phyloP scores from a whole-genome alignment of 1,284 basidiomycete species.

The Xerocomus nothofagi region DNA sequence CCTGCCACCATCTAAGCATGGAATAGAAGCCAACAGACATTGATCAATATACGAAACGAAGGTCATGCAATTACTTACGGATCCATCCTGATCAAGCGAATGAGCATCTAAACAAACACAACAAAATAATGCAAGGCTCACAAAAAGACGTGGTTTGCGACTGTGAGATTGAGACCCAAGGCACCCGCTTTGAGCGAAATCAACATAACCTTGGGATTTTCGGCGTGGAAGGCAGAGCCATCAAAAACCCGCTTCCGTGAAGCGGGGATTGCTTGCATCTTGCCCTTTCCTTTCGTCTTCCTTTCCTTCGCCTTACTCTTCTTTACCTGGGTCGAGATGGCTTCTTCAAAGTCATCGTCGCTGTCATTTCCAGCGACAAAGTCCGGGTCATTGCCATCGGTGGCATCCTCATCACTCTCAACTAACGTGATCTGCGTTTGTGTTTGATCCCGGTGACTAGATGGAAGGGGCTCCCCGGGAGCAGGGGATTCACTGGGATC shows the following conservation, averaged over 20 bases:
- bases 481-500: constrained; percentile 34
- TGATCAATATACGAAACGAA: constrained; percentile 12
- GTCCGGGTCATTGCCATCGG: constrained; percentile 17
- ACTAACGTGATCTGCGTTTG: not conserved
- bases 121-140: constrained; percentile 41
- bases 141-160: constrained; percentile 88
- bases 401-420: constrained; percentile 30
- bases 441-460: not conserved
- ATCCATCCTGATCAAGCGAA: constrained; percentile 61
- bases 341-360: constrained; percentile 41
- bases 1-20: constrained; percentile 68
- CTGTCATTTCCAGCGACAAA: constrained; percentile 37
- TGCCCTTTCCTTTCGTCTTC: constrained; percentile 41
- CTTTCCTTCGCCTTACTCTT: constrained; percentile 38
- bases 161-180: constrained; percentile 84
- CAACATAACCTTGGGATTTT: constrained; percentile 78
- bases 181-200: constrained; percentile 86
- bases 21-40: constrained; percentile 1
- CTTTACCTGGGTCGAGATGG: constrained; percentile 30
- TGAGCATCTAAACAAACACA: constrained; percentile 5
- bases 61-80: constrained; percentile 55
- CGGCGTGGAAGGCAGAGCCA: constrained; percentile 25
- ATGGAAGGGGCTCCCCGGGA: constrained; percentile 19
- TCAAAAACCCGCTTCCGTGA: constrained; percentile 18
- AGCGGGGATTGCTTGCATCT: constrained; percentile 26